Percentiles rank a stretch among this genome's conserved stretches.
Evolutionary conservation across 139 green algal species (phyloP).

Genomic region (Chlamydomonas schloesseri): DNA sequence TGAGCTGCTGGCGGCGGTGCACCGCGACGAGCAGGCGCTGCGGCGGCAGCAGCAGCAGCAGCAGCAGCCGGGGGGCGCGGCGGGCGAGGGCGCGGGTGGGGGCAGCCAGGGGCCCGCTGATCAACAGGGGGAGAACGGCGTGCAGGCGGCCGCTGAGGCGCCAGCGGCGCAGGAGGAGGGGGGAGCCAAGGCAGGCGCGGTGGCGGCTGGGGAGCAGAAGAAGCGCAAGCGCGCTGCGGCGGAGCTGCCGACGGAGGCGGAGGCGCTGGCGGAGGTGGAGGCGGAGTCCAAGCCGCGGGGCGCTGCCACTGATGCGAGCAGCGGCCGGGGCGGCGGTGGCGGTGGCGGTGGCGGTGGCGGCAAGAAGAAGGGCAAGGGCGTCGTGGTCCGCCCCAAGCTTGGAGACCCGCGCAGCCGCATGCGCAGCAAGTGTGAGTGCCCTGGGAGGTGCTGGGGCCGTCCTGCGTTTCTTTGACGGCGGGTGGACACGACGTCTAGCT

Average conservation of each 20-base stretch:
- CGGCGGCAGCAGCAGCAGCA: not conserved
- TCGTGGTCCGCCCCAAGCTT: not conserved
- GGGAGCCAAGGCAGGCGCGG: no score
- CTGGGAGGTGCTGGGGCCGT: not conserved
- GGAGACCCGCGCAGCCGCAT: conserved; percentile 1
- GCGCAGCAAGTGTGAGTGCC: conserved; percentile 2
- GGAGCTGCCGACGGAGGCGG: not conserved
- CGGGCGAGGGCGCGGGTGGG: no score
- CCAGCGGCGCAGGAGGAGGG: no score
- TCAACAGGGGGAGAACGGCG: no score
- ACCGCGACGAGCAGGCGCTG: not conserved
- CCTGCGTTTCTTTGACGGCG: not conserved
- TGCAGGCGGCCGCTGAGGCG: not conserved
- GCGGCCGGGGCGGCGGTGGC: no score
- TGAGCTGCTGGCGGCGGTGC: not conserved
- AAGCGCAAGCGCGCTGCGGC: no score
- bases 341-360: no score
- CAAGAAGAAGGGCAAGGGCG: not conserved
- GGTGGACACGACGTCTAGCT: no score
- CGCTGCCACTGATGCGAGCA: no score
- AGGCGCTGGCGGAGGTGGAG: not conserved
- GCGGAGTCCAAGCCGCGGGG: no score
- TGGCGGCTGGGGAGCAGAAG: no score
- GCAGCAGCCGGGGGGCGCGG: not conserved
- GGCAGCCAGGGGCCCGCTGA: no score